Percentiles rank a stretch among this genome's conserved stretches.
Conservation (phyloP, 306 rosid species). For the Clitoria ternatea region DNA sequence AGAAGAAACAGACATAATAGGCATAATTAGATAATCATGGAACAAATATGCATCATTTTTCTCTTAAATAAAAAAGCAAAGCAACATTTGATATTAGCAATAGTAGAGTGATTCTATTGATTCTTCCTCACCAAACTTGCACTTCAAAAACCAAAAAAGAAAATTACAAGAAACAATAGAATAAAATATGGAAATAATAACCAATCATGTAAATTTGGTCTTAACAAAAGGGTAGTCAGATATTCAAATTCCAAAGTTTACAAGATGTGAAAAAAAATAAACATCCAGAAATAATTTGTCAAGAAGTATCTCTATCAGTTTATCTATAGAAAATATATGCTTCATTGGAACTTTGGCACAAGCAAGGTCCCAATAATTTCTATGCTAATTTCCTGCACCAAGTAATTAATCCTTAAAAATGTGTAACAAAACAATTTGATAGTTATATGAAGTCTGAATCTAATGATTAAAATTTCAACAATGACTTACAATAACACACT, state of each 20-base stretch:
- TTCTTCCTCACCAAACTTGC: conserved; percentile 8
- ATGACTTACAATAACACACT: conserved; percentile 57
- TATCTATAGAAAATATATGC: conserved; percentile 47
- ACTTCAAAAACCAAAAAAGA: background rate
- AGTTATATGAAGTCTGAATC: background rate
- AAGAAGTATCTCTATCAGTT: conserved; percentile 55
- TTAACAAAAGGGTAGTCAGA: background rate
- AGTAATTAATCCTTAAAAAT: conserved; percentile 27
- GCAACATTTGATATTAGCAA: background rate
- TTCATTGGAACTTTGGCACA: conserved; percentile 73
- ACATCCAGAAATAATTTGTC: conserved; percentile 69
- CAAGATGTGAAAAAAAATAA: conserved; percentile 15
- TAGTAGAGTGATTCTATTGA: too few species aligned
- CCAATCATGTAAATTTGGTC: background rate
- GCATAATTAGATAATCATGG: background rate
- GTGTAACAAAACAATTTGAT: background rate
- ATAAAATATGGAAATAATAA: conserved; percentile 1
- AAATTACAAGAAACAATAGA: background rate
- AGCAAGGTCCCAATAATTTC: conserved; percentile 87
- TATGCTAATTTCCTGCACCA: conserved; percentile 65
- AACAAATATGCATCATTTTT: background rate
- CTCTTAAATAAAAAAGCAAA: background rate
- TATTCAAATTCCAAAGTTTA: conserved; percentile 12
- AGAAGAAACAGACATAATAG: background rate
- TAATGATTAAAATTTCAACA: conserved; percentile 11